A percentile compares a stretch with the other conserved stretches of the same genome.
Conservation (phyloP, 805 yeast species). For the Candida berthetii region DNA sequence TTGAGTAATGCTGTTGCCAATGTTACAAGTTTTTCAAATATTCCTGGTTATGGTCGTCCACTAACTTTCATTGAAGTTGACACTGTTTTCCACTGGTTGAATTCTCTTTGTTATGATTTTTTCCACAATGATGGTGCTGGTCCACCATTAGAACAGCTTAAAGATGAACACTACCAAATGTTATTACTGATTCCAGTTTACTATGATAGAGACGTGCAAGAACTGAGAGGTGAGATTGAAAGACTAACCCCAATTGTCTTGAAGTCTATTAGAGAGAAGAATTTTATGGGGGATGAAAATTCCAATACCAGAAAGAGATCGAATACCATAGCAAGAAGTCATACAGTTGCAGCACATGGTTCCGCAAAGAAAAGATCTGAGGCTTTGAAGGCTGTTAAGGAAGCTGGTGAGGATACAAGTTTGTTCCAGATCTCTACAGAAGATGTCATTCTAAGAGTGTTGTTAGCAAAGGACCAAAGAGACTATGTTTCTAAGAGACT, state of each 20-base stretch:
- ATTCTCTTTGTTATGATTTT: constrained; percentile 59
- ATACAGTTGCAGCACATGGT: constrained; percentile 69
- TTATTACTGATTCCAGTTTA: constrained; percentile 57
- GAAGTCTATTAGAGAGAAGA: constrained; percentile 40
- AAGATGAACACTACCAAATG: constrained; percentile 57
- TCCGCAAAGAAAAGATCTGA: constrained; percentile 48
- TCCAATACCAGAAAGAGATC: constrained; percentile 19
- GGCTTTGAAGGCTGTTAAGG: constrained; percentile 38
- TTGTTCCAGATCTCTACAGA: constrained; percentile 39
- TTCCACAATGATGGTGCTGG: constrained; percentile 82
- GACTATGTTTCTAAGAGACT: constrained; percentile 54
- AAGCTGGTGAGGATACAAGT: constrained; percentile 30
- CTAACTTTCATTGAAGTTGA: constrained; percentile 58
- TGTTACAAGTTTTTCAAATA: constrained; percentile 28
- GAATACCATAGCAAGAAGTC: constrained; percentile 50
- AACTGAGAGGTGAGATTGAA: constrained; percentile 53
- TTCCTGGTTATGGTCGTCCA: constrained; percentile 47
- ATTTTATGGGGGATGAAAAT: constrained; percentile 30
- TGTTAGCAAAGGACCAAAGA: constrained; percentile 59
- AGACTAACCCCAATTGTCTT: constrained; percentile 49
- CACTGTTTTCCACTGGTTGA: constrained; percentile 65
- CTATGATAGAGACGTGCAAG: constrained; percentile 45
- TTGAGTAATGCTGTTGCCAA: constrained; percentile 43
- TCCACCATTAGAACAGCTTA: constrained; percentile 59
- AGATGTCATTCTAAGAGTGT: constrained; percentile 65